A percentile compares a stretch with the other conserved stretches of the same genome.
phyloP scores from a whole-genome alignment of 495 filamentous ascomycete genomes.

The Penicillium simplicissimum region DNA sequence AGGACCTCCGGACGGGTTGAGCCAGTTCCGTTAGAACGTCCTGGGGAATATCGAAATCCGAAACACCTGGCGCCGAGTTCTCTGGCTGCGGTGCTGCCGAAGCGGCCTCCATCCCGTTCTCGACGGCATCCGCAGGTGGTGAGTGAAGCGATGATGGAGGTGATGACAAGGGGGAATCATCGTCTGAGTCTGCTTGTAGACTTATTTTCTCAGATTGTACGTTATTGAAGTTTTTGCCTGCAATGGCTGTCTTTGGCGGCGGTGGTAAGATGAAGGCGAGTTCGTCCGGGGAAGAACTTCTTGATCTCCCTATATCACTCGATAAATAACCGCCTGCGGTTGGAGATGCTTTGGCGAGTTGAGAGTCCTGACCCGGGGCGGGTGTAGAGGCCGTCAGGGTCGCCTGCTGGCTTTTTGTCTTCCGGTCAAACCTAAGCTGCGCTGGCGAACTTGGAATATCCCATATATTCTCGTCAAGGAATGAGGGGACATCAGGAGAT shows the following conservation, averaged over 20 bases:
- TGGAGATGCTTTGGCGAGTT: neutral
- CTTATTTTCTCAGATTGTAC: neutral
- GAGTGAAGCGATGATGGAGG: constrained; percentile 35
- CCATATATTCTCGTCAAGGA: constrained; percentile 21
- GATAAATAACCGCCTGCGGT: neutral
- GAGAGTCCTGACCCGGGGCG: neutral
- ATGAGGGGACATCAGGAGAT: neutral
- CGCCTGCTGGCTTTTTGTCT: constrained; percentile 10
- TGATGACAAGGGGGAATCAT: constrained; percentile 49
- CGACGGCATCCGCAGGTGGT: constrained; percentile 8
- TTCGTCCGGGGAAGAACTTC: constrained; percentile 35
- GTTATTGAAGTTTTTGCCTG: neutral
- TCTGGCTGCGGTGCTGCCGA: neutral
- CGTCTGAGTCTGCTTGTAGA: constrained; percentile 10
- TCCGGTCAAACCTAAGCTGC: constrained; percentile 5
- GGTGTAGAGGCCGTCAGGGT: constrained; percentile 14
- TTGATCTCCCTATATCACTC: neutral
- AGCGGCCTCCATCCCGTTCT: constrained; percentile 3
- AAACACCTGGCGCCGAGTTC: constrained; percentile 12
- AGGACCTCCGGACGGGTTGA: constrained; percentile 40
- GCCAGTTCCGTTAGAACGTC: constrained; percentile 35
- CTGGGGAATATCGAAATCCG: constrained; percentile 32
- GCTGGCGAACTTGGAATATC: constrained; percentile 25
- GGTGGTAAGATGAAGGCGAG: constrained; percentile 26
- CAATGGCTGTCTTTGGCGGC: constrained; percentile 9